Evolutionary conservation across 352 stramenopile genomes (phyloP).

Genomic region (Pythium angustatum): DNA sequence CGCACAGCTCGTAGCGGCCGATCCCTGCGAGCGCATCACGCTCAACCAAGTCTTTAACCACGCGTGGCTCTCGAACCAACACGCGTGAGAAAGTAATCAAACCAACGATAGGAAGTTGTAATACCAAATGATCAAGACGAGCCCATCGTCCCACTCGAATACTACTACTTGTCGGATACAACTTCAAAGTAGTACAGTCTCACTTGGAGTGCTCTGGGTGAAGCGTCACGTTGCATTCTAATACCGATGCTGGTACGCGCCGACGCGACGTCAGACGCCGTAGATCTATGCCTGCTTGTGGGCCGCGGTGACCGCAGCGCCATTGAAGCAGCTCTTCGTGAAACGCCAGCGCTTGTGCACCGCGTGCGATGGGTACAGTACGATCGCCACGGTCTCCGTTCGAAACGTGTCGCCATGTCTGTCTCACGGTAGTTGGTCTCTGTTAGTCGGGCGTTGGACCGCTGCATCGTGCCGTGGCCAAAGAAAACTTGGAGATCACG

Average conservation of each 20-base stretch:
- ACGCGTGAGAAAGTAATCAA: neutral
- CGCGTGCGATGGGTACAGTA: constrained; percentile 61
- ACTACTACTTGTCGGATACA: no score
- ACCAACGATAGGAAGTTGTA: neutral
- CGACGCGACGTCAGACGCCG: neutral
- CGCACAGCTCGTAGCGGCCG: constrained; percentile 38
- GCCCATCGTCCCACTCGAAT: no score
- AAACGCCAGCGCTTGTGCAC: constrained; percentile 37
- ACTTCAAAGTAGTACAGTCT: no score
- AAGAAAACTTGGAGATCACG: constrained; percentile 42
- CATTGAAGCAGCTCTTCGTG: constrained; percentile 37
- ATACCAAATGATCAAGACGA: no score
- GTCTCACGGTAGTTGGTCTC: neutral
- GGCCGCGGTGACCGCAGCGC: constrained; percentile 37
- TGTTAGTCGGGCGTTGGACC: constrained; percentile 59
- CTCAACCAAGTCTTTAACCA: constrained; percentile 36
- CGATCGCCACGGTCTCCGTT: neutral
- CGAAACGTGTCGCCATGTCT: neutral
- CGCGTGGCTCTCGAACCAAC: constrained; percentile 33
- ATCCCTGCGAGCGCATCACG: constrained; percentile 39
- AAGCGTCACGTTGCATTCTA: no score
- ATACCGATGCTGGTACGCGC: neutral
- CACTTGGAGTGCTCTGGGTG: no score
- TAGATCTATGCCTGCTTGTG: constrained; percentile 64
- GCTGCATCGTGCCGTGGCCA: constrained; percentile 64